These are phyloP conservation scores for Musa balbisiana DNA, from an alignment of 202 grass and related monocot genomes.

Conservation along the genomic window DNA sequence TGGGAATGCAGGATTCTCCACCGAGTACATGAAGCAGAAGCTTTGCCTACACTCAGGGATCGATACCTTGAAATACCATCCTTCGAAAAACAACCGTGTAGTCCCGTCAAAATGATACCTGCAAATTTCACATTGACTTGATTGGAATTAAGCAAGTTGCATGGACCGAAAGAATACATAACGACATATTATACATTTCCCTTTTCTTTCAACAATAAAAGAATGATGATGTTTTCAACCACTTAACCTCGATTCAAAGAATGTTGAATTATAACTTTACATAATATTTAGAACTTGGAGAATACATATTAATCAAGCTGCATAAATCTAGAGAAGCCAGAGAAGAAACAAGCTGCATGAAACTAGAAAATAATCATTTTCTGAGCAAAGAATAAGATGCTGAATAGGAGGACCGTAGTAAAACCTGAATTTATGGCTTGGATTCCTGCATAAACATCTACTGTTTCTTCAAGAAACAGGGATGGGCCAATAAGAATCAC, in stretches of 20 bases:
- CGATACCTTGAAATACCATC: constrained; percentile 94
- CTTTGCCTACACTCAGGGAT: constrained; percentile 64
- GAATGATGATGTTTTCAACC: not conserved
- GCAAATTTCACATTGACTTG: constrained; percentile 13
- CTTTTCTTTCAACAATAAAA: not conserved
- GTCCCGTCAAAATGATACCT: constrained; percentile 91
- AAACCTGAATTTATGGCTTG: not conserved
- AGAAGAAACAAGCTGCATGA: not conserved
- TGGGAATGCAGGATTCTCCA: constrained; percentile 77
- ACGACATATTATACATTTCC: not conserved
- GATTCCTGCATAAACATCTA: not conserved
- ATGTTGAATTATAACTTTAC: not conserved
- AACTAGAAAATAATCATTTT: not conserved
- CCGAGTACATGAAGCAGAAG: constrained; percentile 96
- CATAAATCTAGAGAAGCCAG: not conserved
- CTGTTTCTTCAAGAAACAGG: not conserved
- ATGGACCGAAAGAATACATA: not conserved
- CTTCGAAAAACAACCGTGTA: constrained; percentile 61
- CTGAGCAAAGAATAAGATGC: not conserved
- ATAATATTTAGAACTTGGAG: not conserved
- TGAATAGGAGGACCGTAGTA: not conserved
- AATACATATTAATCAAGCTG: not conserved
- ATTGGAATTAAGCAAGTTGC: not conserved
- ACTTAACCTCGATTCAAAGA: not conserved
- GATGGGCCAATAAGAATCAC: not conserved